Evolutionary conservation across 2,329 filamentous ascomycete genomes (phyloP), one percentile per base, ranked within the genome.

Genomic region (Aspergillus nomiae): DNA sequence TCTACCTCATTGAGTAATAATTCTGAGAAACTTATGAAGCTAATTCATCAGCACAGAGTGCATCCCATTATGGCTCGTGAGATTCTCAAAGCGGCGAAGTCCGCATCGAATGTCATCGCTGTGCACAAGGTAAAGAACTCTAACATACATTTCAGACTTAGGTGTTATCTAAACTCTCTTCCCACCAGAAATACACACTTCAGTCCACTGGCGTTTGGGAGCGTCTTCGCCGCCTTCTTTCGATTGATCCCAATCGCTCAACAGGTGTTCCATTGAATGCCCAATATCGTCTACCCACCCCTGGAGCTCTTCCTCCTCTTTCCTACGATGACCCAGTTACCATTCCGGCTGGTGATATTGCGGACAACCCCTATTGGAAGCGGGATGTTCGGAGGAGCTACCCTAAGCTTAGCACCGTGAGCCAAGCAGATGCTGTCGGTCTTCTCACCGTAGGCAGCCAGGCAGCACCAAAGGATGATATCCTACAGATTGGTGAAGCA

Each of bases 321-420:
- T 79, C 79, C 63, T 95, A 94, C 82, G 87, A 91, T 77, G 92
- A 96, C 77, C 91, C 92, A 26, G 90, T 94, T 63, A 96, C 92
- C 16, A 63, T 90, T 0, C 92, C 92, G n/a, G 91, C 92, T 2
- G 92, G 86, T 69, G 92, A 96, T 77, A 89, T 96, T 72, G 92
- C 92, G 72, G 92, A 94, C 78, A 96, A 96, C 82, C 88, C 92
- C 43, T 96, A 97, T 84, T 99, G 93, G 92, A 96, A 96, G 85
- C 93, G 95, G 73, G 95, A 99, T 76, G 79, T 83, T 65, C 91
- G 95, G 71, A 87, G 95, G 73, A 85, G 85, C 73, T 98, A 98
- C 82, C 91, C 95, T 36, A 86, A 85, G 71, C 85, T 91, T 61
- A 94, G 90, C 74, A 89, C 92, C 53, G 86, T 99, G 65, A 89